Base-by-base conservation (phyloP, 352 stramenopile genomes). In the Phytopythium kandeliae region DNA sequence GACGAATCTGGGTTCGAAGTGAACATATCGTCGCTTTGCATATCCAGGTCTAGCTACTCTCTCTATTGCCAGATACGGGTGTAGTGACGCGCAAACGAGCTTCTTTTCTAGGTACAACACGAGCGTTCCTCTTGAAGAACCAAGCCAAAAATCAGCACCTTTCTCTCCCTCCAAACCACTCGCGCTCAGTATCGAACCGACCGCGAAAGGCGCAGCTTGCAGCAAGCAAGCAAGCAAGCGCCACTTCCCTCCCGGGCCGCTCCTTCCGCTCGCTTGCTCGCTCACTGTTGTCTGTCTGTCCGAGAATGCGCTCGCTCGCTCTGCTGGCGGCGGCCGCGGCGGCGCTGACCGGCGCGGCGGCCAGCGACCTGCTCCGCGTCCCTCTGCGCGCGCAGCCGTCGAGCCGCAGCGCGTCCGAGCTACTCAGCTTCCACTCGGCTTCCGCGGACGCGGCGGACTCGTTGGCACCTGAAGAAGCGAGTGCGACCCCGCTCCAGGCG, bases 351-450 rank as follows among this genome's bases (percentile, higher is more conserved):
- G 13, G 4, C 42, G 35, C 11, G 5, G 31, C 26, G 12, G 34
- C 41, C 3, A 42, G 46, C 10, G 51, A 55, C 22, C n/a, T 71
- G 47, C 57, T 86, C 31, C 67, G 65, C 54, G 63, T 86, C 16
- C 74, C 74, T 46, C 56, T 86, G 28, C 62, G 51, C 3, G 51
- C 58, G 21, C 57, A 58, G 12, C 19, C 56, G 25, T 46, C 65
- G 30, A 19, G 40, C 1, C 69, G 69, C 25, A 71, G 55, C 49
- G 60, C 71, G 13, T 35, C 55, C 34, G 47, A 71, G 10, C 51
- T 86, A 24, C 38, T 78, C 10, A 58, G 66, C 42, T 63, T 71
- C 46, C 75, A 84, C 60, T 67, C 53, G 47, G n/a, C 38, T 2
- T 28, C 46, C 17, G 19, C 51, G 19, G 41, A 37, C 24, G 21